Evolutionary conservation across 2,329 filamentous ascomycete genomes (phyloP).

Genomic region (Beauveria medogensis): DNA sequence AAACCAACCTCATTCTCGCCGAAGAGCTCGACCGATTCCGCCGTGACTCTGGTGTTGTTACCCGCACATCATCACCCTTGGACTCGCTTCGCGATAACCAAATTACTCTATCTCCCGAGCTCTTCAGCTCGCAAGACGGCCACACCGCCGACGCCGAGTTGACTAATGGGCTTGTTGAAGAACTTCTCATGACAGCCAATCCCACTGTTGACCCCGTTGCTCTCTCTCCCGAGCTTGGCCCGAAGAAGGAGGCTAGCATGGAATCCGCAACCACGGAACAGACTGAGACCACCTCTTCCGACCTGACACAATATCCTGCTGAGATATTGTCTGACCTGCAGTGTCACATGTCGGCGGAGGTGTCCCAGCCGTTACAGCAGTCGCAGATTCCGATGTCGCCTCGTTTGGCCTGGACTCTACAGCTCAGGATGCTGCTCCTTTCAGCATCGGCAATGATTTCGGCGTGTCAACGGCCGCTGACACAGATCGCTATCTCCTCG

Average conservation of each 20-base stretch:
- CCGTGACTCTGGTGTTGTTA: conserved; percentile 33
- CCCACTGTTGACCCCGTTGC: conserved; percentile 54
- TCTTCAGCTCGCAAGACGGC: conserved; percentile 44
- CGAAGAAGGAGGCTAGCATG: conserved; percentile 36
- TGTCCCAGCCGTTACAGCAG: conserved; percentile 37
- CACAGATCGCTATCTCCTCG: conserved; percentile 68
- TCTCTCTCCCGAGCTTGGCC: conserved; percentile 48
- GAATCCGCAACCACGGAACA: conserved; percentile 16
- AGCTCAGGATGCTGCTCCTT: conserved; percentile 53
- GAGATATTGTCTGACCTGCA: conserved; percentile 99
- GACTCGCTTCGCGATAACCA: conserved; percentile 37
- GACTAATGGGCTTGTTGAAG: conserved; percentile 31
- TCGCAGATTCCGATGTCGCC: conserved; percentile 32
- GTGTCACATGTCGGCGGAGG: conserved; percentile 92
- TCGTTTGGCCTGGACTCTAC: conserved; percentile 39
- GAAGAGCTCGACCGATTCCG: conserved; percentile 43
- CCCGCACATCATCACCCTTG: conserved; percentile 33
- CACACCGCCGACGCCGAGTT: conserved; percentile 23
- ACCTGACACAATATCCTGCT: conserved; percentile 99
- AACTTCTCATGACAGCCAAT: conserved; percentile 35
- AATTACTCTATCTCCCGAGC: conserved; percentile 49
- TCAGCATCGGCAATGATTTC: conserved; percentile 64
- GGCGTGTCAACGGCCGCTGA: conserved; percentile 59
- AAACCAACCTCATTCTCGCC: conserved; percentile 39
- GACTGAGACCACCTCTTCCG: conserved; percentile 49